Evolutionary conservation across 179 eudicot species (phyloP), one percentile per base, ranked within the genome.

Genomic region (Patellifolia procumbens): DNA sequence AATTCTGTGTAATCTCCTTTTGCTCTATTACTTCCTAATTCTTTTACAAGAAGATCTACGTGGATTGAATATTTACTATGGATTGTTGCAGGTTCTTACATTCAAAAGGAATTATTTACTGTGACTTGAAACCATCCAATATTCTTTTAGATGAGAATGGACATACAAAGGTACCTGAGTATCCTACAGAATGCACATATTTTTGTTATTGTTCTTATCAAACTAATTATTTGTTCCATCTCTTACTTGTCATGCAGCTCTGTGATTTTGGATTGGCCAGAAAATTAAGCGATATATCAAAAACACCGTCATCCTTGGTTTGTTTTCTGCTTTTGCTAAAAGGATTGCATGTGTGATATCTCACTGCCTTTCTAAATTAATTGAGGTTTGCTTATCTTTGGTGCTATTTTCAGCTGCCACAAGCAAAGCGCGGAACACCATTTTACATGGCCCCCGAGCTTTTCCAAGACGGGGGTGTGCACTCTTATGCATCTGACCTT

Each of bases 361-460:
- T 65, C 74, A 26, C 19, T 17, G 39, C 15, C 15, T 7, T 65
- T 45, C 32, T 10, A 37, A 58, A 60, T 26, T 29, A 17, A 45
- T 26, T 62, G 53, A 39, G 19, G 6, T 3, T 68, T 48, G 42
- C 75, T 32, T 42, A 20, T 49, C 45, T 68, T 49, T 77, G 52
- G 53, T 43, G 65, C 61, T 78, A 77, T 82, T 22, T 80, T 77
- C 81, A 96, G 99, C 69, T 93, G 70, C 97, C 99, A 52, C 98
- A 91, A 79, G 89, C 91, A 73, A 96, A 90, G 76, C 96, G 97
- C 51, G 99, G 98, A 76, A 93, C 98, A 53, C 98, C 99, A 15
- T 91, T 86, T 81, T 96, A 96, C 81, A 96, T 96, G 99, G 98
- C 99, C 63, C 99, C 99, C 6, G 99, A 96, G 86, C 89, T 96